phyloP scores from a whole-genome alignment of 75 land plant species.

The Selaginella moellendorffii region DNA sequence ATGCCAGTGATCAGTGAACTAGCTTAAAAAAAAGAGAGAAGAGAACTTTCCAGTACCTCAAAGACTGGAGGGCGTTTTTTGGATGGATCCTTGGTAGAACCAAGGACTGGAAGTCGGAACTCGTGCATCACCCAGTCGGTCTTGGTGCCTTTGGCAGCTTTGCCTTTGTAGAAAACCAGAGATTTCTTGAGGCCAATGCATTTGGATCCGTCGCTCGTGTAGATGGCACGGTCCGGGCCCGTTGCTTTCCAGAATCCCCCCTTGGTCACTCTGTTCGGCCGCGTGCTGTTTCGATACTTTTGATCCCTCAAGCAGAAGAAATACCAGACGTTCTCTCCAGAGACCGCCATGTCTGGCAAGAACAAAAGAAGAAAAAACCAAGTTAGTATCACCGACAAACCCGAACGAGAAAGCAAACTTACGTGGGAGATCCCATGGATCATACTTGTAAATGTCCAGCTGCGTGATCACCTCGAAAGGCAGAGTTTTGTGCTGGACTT shows the following conservation, averaged over 20 bases:
- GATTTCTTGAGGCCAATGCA: slow-evolving; percentile 19
- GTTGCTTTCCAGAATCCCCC: slow-evolving; percentile 20
- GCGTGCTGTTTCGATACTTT: slow-evolving; percentile 22
- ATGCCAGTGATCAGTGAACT: too few relatives aligned
- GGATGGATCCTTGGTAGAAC: background rate
- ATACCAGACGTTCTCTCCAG: slow-evolving; percentile 26
- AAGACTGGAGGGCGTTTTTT: background rate
- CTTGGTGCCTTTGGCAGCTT: slow-evolving; percentile 13
- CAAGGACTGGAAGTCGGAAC: slow-evolving; percentile 10
- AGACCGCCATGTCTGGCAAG: background rate
- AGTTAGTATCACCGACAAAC: background rate
- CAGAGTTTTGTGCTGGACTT: background rate
- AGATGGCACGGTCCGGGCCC: slow-evolving; percentile 14
- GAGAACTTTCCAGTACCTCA: background rate
- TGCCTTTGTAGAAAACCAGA: slow-evolving; percentile 16
- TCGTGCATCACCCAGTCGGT: slow-evolving; percentile 27
- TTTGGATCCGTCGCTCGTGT: background rate
- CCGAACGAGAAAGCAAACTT: background rate
- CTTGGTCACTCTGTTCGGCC: slow-evolving; percentile 19
- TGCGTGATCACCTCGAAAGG: slow-evolving; percentile 3
- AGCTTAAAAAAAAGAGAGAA: too few relatives aligned
- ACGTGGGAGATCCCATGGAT: slow-evolving; percentile 14
- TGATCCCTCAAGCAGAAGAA: slow-evolving; percentile 32
- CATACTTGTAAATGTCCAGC: slow-evolving; percentile 10
- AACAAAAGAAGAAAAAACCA: background rate